Percentiles rank a stretch among this genome's conserved stretches.
These are phyloP conservation scores for Amoebophrya sp. DNA, from an alignment of 169 alveolate genomes.

Conservation along the genomic window DNA sequence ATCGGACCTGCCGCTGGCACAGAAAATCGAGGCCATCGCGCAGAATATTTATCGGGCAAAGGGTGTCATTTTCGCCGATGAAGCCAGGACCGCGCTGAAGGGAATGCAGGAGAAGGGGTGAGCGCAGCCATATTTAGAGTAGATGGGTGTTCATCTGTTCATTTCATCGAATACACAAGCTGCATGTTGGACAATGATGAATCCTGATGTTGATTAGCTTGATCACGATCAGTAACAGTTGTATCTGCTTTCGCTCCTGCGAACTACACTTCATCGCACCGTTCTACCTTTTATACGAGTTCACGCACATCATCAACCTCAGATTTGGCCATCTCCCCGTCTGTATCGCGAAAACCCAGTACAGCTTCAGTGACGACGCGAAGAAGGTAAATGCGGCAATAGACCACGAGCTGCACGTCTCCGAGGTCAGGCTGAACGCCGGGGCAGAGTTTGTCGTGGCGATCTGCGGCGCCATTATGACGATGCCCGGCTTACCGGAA, in stretches of 20 bases:
- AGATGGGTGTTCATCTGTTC: no score
- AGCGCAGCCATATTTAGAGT: no score
- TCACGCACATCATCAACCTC: no score
- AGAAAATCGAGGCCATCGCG: background rate
- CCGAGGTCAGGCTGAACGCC: background rate
- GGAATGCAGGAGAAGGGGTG: background rate
- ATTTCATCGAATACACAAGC: no score
- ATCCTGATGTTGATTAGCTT: no score
- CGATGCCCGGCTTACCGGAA: background rate
- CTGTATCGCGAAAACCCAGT: background rate
- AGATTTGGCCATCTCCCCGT: background rate
- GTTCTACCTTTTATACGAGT: no score
- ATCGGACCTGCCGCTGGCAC: background rate
- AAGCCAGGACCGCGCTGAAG: background rate
- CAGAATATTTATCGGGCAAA: background rate
- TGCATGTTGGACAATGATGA: no score
- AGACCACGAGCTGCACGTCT: background rate
- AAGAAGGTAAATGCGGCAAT: background rate
- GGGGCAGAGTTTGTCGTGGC: background rate
- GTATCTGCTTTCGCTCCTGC: no score
- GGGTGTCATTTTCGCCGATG: background rate
- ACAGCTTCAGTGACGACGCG: background rate
- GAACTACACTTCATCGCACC: no score
- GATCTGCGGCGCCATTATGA: background rate
- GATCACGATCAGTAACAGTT: no score